phyloP scores from a whole-genome alignment of 495 filamentous ascomycete genomes.

The Bacidia gigantensis region DNA sequence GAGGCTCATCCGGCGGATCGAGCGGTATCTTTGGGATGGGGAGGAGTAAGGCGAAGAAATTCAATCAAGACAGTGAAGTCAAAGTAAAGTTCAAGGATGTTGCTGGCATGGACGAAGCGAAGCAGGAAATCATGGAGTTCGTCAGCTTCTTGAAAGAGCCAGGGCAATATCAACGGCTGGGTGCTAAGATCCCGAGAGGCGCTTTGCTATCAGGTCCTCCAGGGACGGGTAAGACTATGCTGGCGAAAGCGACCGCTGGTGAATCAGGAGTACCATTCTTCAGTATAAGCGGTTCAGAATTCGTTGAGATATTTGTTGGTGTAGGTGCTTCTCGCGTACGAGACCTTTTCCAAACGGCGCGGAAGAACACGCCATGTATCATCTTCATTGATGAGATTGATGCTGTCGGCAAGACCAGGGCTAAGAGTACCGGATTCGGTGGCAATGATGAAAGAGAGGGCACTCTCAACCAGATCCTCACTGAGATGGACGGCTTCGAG shows the following conservation, averaged over 20 bases:
- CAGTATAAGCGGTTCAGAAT: conserved; percentile 95
- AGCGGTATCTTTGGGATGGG: conserved; percentile 89
- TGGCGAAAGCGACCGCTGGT: conserved; percentile 94
- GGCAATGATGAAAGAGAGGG: conserved; percentile 95
- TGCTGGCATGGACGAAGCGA: conserved; percentile 97
- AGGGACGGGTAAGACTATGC: conserved; percentile 93
- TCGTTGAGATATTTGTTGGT: conserved; percentile 99
- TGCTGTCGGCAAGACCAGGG: conserved; percentile 82
- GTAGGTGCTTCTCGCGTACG: conserved; percentile 90
- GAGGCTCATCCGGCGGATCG: conserved; percentile 33
- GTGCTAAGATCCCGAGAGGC: conserved; percentile 93
- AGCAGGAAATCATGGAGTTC: conserved; percentile 98
- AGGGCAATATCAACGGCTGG: conserved; percentile 77
- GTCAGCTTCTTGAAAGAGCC: conserved; percentile 90
- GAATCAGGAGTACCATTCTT: conserved; percentile 97
- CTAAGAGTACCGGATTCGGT: conserved; percentile 60
- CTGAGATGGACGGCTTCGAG: conserved; percentile 99
- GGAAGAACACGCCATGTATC: conserved; percentile 94
- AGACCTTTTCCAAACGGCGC: conserved; percentile 85
- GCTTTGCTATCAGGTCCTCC: conserved; percentile 93
- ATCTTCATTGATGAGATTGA: conserved; percentile 99
- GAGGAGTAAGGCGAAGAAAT: conserved; percentile 87
- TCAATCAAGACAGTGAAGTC: conserved; percentile 91
- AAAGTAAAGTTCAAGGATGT: conserved; percentile 96
- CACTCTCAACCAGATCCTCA: conserved; percentile 94